Evolutionary conservation across 345 rosid species (phyloP), one percentile per base, ranked within the genome.

Genomic region (Luvunga scandens): DNA sequence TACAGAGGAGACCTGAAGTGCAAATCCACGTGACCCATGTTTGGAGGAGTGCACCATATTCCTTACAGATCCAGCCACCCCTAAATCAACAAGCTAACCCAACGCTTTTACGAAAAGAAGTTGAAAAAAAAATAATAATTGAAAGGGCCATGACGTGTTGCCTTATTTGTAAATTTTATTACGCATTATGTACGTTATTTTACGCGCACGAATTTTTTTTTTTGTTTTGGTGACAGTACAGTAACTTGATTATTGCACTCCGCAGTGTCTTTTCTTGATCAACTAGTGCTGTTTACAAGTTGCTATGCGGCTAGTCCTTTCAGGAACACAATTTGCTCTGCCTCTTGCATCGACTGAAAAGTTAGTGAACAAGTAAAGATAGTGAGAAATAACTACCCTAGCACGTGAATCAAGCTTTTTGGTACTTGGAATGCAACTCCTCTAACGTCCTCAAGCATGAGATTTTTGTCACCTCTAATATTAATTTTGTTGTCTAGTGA

Each of bases 341-440:
- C 77, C 50, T 36, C 50, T 59, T 38, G 8, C 66, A 28, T 19
- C 77, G 27, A 39, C 60, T 38, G 21, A 42, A 70, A 65, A 62
- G 53, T 71, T 42, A 28, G 73, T 7, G 45, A 71, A 69, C 12
- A 39, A 24, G 42, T 2, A 31, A 31, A 63, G 18, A 6, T 3
- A 7, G 36, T 16, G 48, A 69, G 73, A 48, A 13, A 2, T 42
- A 42, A 21, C 57, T 6, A 1, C 18, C 56, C 3, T 0, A 25
- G 81, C 74, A 73, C 81, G 85, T 79, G 78, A 77, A 55, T 33
- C n/a, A 0, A 31, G 25, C n/a, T 34, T 63, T 67, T 72, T 16
- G 73, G 76, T 53, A 38, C 65, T 31, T 28, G 50, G 59, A 68
- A 69, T 61, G 0, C 22, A 59, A 69, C 45, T 4, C 9, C 33